Conservation (phyloP, 75 land plant genomes). For the Selaginella moellendorffii region DNA sequence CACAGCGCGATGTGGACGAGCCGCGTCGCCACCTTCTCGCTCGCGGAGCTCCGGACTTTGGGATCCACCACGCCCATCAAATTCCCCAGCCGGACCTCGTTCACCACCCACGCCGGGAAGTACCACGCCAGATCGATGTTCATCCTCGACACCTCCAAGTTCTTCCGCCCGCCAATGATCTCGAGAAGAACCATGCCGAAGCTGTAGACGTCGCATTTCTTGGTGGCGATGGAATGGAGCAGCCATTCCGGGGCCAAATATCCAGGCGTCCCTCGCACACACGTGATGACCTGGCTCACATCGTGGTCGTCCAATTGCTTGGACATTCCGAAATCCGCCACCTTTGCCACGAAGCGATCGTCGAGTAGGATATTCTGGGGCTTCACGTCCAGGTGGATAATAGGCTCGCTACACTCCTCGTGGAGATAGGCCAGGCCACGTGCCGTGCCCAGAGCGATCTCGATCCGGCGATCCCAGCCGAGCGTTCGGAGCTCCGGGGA, state of each 20-base stretch:
- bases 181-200: slow-evolving; percentile 9
- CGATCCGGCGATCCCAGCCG: background rate
- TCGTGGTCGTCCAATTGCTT: background rate
- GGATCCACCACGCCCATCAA: background rate
- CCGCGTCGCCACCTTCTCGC: background rate
- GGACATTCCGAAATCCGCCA: slow-evolving; percentile 7
- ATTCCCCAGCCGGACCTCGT: background rate
- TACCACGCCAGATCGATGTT: slow-evolving; percentile 3
- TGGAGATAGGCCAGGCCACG: background rate
- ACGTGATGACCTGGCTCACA: slow-evolving; percentile 5
- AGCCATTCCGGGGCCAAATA: slow-evolving; percentile 10
- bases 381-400: slow-evolving; percentile 10
- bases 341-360: background rate
- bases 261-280: slow-evolving; percentile 3
- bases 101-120: slow-evolving; percentile 7
- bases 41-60: background rate
- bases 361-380: slow-evolving; percentile 6
- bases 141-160: background rate
- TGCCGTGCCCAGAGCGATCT: slow-evolving; percentile 3
- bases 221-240: slow-evolving; percentile 2
- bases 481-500: background rate
- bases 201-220: slow-evolving; percentile 6
- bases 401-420: slow-evolving; percentile 5
- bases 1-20: slow-evolving; percentile 1
- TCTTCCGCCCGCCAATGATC: slow-evolving; percentile 3